phyloP scores from a whole-genome alignment of 306 rosid species.

The Castanopsis chinensis region DNA sequence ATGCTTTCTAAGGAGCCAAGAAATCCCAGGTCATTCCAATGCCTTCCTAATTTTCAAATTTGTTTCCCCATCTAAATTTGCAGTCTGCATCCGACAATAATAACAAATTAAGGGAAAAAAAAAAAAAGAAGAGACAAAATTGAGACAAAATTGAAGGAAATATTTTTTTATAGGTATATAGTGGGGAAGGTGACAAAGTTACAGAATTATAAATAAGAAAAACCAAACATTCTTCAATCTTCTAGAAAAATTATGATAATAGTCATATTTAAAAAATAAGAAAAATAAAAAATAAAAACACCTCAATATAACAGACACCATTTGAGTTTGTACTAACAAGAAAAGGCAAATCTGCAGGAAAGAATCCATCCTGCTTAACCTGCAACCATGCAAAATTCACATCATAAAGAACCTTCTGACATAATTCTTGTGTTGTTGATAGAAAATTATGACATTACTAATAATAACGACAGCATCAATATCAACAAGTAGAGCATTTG shows the following conservation, averaged over 20 bases:
- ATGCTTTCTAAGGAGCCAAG: slow-evolving; percentile 71
- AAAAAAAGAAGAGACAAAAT: not conserved
- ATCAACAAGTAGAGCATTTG: not conserved
- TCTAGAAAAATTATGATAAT: not conserved
- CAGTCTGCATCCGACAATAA: slow-evolving; percentile 55
- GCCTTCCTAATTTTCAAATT: slow-evolving; percentile 89
- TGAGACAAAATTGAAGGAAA: not conserved
- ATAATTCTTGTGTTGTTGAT: not conserved
- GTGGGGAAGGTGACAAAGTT: not conserved
- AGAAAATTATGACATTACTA: slow-evolving; percentile 12
- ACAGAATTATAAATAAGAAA: not conserved
- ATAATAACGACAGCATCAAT: not conserved
- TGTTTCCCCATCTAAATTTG: slow-evolving; percentile 96
- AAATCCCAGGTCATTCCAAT: slow-evolving; percentile 91
- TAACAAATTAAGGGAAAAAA: slow-evolving; percentile 1
- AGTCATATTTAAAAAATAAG: not conserved
- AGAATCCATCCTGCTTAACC: slow-evolving; percentile 78
- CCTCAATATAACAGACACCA: slow-evolving; percentile 97
- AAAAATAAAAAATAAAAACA: slow-evolving; percentile 16
- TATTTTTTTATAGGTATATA: too few species aligned
- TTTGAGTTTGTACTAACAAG: slow-evolving; percentile 81
- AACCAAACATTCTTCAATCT: not conserved
- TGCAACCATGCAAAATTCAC: slow-evolving; percentile 32
- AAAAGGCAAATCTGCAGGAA: slow-evolving; percentile 87
- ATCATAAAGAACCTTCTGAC: not conserved